phyloP scores from a whole-genome alignment of 1,284 basidiomycete genomes.

The Apiotrichum montevideense region DNA sequence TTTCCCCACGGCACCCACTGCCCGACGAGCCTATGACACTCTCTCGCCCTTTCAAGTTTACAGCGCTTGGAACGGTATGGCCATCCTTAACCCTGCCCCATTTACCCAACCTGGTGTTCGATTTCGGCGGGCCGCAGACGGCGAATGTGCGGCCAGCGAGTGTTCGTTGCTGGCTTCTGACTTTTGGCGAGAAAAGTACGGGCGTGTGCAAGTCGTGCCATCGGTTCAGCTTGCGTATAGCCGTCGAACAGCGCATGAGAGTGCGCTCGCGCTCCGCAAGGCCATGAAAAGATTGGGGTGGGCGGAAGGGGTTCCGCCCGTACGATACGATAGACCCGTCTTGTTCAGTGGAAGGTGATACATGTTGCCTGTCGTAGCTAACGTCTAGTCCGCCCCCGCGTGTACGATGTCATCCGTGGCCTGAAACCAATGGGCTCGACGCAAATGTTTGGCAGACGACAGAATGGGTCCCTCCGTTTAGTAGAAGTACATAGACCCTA shows the following conservation, averaged over 20 bases:
- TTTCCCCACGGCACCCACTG: slow-evolving; percentile 32
- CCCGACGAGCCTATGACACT: slow-evolving; percentile 18
- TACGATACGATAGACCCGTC: slow-evolving; percentile 14
- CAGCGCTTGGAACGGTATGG: slow-evolving; percentile 45
- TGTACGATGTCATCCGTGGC: slow-evolving; percentile 48
- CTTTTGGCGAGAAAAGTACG: slow-evolving; percentile 41
- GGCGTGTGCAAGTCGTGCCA: slow-evolving; percentile 43
- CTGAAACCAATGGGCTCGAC: slow-evolving; percentile 39
- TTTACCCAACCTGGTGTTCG: slow-evolving; percentile 31
- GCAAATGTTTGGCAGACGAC: slow-evolving; percentile 47
- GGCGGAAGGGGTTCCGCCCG: slow-evolving; percentile 37
- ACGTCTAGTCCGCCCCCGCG: slow-evolving; percentile 37
- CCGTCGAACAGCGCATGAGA: slow-evolving; percentile 32
- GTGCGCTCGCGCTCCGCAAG: slow-evolving; percentile 22
- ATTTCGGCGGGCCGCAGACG: slow-evolving; percentile 33
- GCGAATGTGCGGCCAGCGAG: slow-evolving; percentile 45
- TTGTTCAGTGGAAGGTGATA: slow-evolving; percentile 28
- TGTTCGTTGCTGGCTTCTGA: slow-evolving; percentile 42
- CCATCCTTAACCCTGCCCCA: slow-evolving; percentile 33
- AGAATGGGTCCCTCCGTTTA: slow-evolving; percentile 37
- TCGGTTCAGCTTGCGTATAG: slow-evolving; percentile 45
- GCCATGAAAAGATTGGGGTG: slow-evolving; percentile 30
- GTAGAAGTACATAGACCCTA: too few relatives aligned
- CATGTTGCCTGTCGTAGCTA: background rate
- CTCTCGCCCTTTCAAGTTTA: slow-evolving; percentile 46